These are phyloP conservation scores for Candida bentonensis DNA, from an alignment of 805 yeast species.

Conservation along the genomic window DNA sequence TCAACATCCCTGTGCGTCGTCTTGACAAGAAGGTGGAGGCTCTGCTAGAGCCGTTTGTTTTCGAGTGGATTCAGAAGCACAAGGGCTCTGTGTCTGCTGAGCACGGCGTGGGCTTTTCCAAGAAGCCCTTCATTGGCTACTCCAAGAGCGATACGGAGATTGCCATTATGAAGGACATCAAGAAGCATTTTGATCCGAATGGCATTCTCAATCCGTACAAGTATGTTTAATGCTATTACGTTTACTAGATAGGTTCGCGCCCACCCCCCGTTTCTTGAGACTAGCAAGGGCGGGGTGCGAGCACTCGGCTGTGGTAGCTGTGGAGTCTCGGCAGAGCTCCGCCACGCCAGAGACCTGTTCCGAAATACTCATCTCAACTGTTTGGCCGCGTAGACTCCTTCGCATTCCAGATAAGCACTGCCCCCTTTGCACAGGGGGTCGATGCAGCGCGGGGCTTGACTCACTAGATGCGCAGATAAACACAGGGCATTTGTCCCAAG, in stretches of 20 bases:
- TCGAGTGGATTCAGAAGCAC: constrained; percentile 53
- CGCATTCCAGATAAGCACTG: too few relatives aligned
- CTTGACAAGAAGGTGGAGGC: constrained; percentile 66
- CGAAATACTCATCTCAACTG: too few relatives aligned
- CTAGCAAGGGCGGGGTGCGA: too few relatives aligned
- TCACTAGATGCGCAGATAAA: too few relatives aligned
- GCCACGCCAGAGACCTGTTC: too few relatives aligned
- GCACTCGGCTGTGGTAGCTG: too few relatives aligned
- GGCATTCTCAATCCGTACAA: constrained; percentile 90
- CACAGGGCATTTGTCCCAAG: neutral
- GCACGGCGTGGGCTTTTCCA: constrained; percentile 92
- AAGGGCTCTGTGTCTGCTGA: constrained; percentile 88
- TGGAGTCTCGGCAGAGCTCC: too few relatives aligned
- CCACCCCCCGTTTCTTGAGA: too few relatives aligned
- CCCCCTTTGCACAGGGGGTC: too few relatives aligned
- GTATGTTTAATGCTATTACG: constrained; percentile 56
- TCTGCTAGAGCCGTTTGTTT: constrained; percentile 78
- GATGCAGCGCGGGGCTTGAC: too few relatives aligned
- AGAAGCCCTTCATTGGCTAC: constrained; percentile 73
- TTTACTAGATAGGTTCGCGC: too few relatives aligned
- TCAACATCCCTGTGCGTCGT: constrained; percentile 76
- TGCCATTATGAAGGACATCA: constrained; percentile 57
- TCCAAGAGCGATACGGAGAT: constrained; percentile 63
- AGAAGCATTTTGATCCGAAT: constrained; percentile 74
- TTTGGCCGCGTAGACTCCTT: too few relatives aligned